These are phyloP conservation scores for Trypanosoma congolense DNA, from an alignment of 208 protist genomes.

Conservation along the genomic window DNA sequence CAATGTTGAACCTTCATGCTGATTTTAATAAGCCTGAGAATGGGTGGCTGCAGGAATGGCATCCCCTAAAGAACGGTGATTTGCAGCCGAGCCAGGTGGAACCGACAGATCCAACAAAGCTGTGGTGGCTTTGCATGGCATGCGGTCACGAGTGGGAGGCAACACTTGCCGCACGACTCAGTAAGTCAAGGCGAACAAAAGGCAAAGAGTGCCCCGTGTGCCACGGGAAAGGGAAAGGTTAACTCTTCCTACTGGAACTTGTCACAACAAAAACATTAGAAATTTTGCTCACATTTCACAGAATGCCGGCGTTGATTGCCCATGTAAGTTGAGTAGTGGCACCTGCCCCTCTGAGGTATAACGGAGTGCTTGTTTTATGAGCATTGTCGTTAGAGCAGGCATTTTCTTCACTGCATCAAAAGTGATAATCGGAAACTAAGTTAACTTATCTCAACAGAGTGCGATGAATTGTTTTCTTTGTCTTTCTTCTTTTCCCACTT, in stretches of 20 bases:
- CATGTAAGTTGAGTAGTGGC: too few species aligned
- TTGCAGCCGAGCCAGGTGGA: constrained; percentile 50
- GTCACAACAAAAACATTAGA: too few species aligned
- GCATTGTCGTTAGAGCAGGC: too few species aligned
- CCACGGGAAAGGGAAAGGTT: constrained; percentile 25
- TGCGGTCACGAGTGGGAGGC: constrained; percentile 79
- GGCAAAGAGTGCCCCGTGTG: constrained; percentile 53
- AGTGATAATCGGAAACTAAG: too few species aligned
- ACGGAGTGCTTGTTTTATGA: too few species aligned
- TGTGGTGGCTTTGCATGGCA: constrained; percentile 76
- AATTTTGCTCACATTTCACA: not conserved
- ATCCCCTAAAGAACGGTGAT: constrained; percentile 80
- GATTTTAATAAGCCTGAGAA: constrained; percentile 31
- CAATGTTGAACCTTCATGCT: constrained; percentile 28
- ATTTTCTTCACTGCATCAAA: too few species aligned
- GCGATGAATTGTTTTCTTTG: too few species aligned
- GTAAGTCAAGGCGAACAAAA: constrained; percentile 14
- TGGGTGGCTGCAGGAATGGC: constrained; percentile 66
- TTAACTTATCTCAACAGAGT: too few species aligned
- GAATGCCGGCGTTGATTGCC: not conserved
- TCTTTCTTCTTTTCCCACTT: too few species aligned
- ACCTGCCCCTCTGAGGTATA: too few species aligned
- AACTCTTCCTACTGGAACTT: too few species aligned
- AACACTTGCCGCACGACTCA: constrained; percentile 46
- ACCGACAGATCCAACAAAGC: constrained; percentile 44